Conservation (phyloP, 805 yeast species). For the Candida sanyiensis region DNA sequence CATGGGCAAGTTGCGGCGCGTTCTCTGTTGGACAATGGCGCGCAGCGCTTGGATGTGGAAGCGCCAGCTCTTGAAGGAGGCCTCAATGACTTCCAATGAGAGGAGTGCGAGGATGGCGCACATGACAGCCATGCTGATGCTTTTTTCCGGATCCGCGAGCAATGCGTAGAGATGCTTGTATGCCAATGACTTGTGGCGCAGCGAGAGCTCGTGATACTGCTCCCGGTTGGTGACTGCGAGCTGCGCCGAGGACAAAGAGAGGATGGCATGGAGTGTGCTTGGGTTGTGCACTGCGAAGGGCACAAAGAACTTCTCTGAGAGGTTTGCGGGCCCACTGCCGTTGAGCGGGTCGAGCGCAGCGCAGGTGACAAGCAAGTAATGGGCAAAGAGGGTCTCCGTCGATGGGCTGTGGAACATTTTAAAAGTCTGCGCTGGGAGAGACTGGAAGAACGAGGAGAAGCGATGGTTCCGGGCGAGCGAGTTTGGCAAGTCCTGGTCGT, state of each 20-base stretch:
- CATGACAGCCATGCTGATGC: slow-evolving; percentile 6
- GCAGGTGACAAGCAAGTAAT: slow-evolving; percentile 8
- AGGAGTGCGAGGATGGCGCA: slow-evolving; percentile 10
- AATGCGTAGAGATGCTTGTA: slow-evolving; percentile 10
- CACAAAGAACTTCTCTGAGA: slow-evolving; percentile 11
- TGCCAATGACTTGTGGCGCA: slow-evolving; percentile 10
- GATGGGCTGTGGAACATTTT: slow-evolving; percentile 7
- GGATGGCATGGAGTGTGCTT: slow-evolving; percentile 8
- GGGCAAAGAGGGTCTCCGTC: slow-evolving; percentile 6
- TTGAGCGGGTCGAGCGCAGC: slow-evolving; percentile 11
- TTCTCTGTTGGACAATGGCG: slow-evolving; percentile 6
- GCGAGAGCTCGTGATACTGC: slow-evolving; percentile 4
- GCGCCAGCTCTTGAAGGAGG: slow-evolving; percentile 9
- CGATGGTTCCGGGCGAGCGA: not conserved
- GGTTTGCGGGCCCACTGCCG: slow-evolving; percentile 9
- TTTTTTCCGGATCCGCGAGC: slow-evolving; percentile 1
- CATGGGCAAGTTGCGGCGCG: slow-evolving; percentile 2
- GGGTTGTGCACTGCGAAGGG: slow-evolving; percentile 11
- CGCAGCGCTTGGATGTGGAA: slow-evolving; percentile 10
- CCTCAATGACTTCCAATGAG: slow-evolving; percentile 11
- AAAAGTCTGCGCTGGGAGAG: slow-evolving; percentile 5
- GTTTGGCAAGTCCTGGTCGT: not conserved
- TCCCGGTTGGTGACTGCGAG: slow-evolving; percentile 6
- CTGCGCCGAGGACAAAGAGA: slow-evolving; percentile 10
- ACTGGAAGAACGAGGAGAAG: slow-evolving; percentile 5